These are phyloP conservation scores for Penicillium concentricum DNA, from an alignment of 2,329 filamentous ascomycete species.

Conservation along the genomic window DNA sequence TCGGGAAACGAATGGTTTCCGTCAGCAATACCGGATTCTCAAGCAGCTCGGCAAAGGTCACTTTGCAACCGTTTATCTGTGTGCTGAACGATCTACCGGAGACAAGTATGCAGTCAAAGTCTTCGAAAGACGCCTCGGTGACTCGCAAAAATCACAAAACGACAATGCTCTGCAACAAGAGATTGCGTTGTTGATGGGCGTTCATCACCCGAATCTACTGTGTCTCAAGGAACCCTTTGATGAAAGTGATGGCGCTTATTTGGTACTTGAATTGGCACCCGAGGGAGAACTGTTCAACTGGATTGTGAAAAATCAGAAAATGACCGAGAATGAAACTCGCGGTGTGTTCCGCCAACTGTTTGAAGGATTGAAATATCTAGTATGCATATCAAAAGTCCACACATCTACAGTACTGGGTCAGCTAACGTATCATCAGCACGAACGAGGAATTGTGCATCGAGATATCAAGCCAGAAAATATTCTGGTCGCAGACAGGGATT, in stretches of 20 bases:
- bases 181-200: conserved; percentile 94
- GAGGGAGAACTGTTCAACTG: conserved; percentile 96
- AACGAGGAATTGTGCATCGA: conserved; percentile 93
- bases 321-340: conserved; percentile 78
- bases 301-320: conserved; percentile 86
- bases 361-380: conserved; percentile 90
- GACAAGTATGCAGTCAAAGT: conserved; percentile 88
- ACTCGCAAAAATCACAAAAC: conserved; percentile 73
- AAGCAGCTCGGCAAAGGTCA: conserved; percentile 91
- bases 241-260: conserved; percentile 83
- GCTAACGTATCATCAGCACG: conserved; percentile 64
- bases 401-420: not conserved
- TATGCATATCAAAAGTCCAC: conserved; percentile 48
- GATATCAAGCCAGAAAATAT: conserved; percentile 99
- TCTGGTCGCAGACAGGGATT: conserved; percentile 76
- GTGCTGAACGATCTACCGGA: conserved; percentile 80
- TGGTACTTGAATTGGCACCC: conserved; percentile 84
- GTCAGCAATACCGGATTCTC: conserved; percentile 79
- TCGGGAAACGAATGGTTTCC: conserved; percentile 72
- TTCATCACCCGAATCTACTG: conserved; percentile 88
- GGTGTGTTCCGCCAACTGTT: conserved; percentile 90
- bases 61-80: conserved; percentile 90
- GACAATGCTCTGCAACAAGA: conserved; percentile 88
- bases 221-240: conserved; percentile 95
- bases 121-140: conserved; percentile 81